Percentiles rank a stretch among this genome's conserved stretches.
Evolutionary conservation across 2,329 filamentous ascomycete species (phyloP).

Genomic region (Claviceps citrina): DNA sequence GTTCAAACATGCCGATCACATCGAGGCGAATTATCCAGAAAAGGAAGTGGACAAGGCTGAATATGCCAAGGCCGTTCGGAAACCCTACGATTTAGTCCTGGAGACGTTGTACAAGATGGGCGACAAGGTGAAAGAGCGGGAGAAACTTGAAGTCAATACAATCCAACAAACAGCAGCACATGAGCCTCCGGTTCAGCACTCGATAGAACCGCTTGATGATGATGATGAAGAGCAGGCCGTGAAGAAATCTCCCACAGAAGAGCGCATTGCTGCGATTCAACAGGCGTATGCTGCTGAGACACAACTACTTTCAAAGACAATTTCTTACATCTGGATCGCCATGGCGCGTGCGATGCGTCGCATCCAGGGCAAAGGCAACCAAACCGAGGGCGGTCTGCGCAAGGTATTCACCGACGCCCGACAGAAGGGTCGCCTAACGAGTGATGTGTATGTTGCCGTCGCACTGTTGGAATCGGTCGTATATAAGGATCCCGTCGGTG

Average conservation of each 20-base stretch:
- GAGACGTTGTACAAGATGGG: constrained; percentile 79
- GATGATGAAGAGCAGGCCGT: constrained; percentile 27
- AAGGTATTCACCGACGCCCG: constrained; percentile 83
- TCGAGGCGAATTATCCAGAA: constrained; percentile 62
- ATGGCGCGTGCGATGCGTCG: constrained; percentile 87
- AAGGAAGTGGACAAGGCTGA: constrained; percentile 66
- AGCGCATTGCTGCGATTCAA: constrained; percentile 45
- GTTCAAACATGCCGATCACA: constrained; percentile 74
- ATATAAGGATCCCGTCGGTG: constrained; percentile 83
- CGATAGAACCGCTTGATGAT: constrained; percentile 33
- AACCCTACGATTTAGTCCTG: constrained; percentile 69
- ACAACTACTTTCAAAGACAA: constrained; percentile 62
- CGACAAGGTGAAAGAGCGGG: constrained; percentile 52
- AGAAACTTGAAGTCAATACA: constrained; percentile 40
- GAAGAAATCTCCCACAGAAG: constrained; percentile 44
- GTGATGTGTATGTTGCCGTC: constrained; percentile 86
- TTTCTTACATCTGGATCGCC: constrained; percentile 90
- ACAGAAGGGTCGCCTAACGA: constrained; percentile 72
- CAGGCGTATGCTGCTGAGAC: constrained; percentile 58
- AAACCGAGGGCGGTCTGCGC: constrained; percentile 59
- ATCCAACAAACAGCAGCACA: constrained; percentile 37
- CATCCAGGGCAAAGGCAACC: constrained; percentile 66
- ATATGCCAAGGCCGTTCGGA: constrained; percentile 63
- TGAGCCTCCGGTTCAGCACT: constrained; percentile 21
- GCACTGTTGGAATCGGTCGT: constrained; percentile 90